Base-by-base conservation (phyloP, 164 flowering plant genomes). In the Umbilicus rupestris region DNA sequence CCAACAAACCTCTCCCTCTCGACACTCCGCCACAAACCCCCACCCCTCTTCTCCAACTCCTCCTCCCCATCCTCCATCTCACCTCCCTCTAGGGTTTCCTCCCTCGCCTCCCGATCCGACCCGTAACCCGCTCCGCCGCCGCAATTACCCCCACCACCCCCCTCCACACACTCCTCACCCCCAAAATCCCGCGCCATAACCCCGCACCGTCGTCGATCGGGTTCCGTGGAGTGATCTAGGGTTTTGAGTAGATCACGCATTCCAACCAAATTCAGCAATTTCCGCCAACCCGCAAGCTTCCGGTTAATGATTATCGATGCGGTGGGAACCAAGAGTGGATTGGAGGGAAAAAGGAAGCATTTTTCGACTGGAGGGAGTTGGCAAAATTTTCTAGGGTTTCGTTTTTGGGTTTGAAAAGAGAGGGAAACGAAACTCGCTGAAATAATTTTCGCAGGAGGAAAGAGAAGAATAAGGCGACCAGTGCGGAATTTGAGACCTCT, bases 271-370 rank as follows among this genome's bases (percentile, higher is more conserved):
- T 55, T 55, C 2, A 26, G 14, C 9, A 52, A 52, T 10, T 22
- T 10, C 15, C 1, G 58, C 24, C 14, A 19, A 5, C 3, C 14
- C n/a, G 29, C 2, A 29, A 12, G 31, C 28, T 0, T 14, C 7
- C 1, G 19, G 31, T 55, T 55, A 28, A 33, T 14, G 60, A 11
- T 28, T 9, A 7, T 3, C 14, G 60, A 14, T 28, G 15, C 3
- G 31, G 60, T 14, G 60, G 44, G 60, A 55, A 29, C 7, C 2
- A n/a, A 16, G 49, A 45, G 49, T 5, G 2, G 57, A 20, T 22
- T 50, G 57, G 57, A 50, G 60, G 60, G 60, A 14, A 55, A 55
- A 55, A 55, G 60, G 33, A 28, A 28, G 60, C 33, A 55, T 55
- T 55, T 55, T 55, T 28, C 55, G 55, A 14, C 8, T n/a, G 55